These are phyloP conservation scores for Tuber indicum DNA, from an alignment of 495 filamentous ascomycete genomes.

Conservation along the genomic window DNA sequence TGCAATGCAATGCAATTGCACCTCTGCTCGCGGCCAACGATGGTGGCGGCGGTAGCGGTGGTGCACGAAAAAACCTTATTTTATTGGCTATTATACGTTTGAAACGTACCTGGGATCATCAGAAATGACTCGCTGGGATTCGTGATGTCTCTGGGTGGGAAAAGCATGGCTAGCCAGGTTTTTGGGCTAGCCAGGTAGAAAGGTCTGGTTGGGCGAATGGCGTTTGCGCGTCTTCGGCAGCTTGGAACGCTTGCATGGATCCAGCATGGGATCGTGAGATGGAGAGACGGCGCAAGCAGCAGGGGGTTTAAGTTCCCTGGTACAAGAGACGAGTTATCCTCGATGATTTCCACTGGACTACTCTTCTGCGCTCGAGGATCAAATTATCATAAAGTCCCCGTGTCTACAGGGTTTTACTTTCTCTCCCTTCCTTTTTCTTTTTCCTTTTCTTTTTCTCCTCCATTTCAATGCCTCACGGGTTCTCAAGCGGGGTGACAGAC, in stretches of 20 bases:
- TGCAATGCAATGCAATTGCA: constrained; percentile 3
- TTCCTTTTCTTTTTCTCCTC: not conserved
- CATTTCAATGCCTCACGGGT: not conserved
- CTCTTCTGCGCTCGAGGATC: not conserved
- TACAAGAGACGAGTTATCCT: not conserved
- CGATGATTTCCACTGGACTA: not conserved
- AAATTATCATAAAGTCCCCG: not conserved
- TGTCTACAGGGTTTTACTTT: not conserved
- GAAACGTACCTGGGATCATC: not conserved
- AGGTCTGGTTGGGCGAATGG: not conserved
- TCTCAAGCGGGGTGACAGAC: not conserved
- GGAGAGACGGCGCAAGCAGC: not conserved
- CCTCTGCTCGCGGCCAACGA: not conserved
- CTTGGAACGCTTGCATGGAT: not conserved
- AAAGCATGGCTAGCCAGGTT: not conserved
- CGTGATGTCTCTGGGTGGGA: not conserved
- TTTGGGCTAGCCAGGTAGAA: not conserved
- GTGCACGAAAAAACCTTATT: not conserved
- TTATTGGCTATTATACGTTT: not conserved
- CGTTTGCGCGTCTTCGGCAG: not conserved
- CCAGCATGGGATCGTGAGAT: not conserved
- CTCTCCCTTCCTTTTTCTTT: not conserved
- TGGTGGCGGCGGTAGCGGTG: too few species aligned
- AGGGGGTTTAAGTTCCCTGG: not conserved
- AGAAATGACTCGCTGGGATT: not conserved